Evolutionary conservation across 805 yeast species (phyloP).

Genomic region (Clavispora carvajalis): DNA sequence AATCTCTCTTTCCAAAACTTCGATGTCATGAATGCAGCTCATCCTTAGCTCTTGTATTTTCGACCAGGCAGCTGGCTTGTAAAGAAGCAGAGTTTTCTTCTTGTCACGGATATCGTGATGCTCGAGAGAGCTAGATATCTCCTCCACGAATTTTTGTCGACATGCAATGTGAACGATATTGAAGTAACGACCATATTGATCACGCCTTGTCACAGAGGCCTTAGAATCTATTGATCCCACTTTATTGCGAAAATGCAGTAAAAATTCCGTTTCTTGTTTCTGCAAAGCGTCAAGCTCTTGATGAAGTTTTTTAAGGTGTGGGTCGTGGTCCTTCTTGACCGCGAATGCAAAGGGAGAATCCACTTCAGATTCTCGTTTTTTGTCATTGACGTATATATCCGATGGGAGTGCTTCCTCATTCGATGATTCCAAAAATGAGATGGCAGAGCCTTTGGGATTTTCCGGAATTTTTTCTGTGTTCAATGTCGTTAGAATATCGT

Average conservation of each 20-base stretch:
- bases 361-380: neutral
- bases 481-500: constrained; percentile 35
- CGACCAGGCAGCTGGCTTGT: constrained; percentile 49
- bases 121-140: constrained; percentile 13
- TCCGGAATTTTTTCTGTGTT: constrained; percentile 20
- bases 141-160: constrained; percentile 24
- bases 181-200: constrained; percentile 24
- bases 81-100: constrained; percentile 40
- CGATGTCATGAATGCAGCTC: constrained; percentile 41
- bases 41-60: constrained; percentile 48
- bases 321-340: constrained; percentile 31
- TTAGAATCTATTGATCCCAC: constrained; percentile 25
- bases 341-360: constrained; percentile 14
- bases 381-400: neutral
- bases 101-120: constrained; percentile 22
- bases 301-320: constrained; percentile 31
- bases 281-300: constrained; percentile 21
- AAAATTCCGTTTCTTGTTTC: constrained; percentile 19
- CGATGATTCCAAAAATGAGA: neutral
- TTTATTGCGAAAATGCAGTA: constrained; percentile 17
- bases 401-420: neutral
- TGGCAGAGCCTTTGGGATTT: neutral
- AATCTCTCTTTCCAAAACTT: constrained; percentile 49
- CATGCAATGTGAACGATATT: constrained; percentile 48
- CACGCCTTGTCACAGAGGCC: constrained; percentile 22